Evolutionary conservation across 106 monocot species (phyloP).

Genomic region (Dendrobium chrysotoxum): DNA sequence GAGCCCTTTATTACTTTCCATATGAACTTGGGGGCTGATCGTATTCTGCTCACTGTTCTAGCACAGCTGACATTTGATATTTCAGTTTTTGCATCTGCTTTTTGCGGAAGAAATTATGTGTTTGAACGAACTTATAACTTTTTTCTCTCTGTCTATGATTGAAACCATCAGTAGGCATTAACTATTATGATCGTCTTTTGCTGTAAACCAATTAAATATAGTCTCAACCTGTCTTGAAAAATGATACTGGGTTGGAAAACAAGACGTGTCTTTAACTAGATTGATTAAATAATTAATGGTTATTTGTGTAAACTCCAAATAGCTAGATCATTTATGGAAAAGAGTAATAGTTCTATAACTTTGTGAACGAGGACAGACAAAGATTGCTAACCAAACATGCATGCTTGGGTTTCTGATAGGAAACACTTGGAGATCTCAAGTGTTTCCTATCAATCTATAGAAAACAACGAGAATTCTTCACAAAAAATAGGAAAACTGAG

Average conservation of each 20-base stretch:
- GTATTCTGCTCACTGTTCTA: too few relatives aligned
- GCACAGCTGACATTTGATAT: too few relatives aligned
- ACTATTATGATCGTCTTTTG: background rate
- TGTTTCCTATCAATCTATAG: too few relatives aligned
- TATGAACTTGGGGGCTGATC: too few relatives aligned
- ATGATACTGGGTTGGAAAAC: background rate
- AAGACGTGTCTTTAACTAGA: background rate
- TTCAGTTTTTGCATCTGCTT: too few relatives aligned
- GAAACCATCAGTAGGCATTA: background rate
- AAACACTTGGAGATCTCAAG: too few relatives aligned
- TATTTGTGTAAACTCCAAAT: background rate
- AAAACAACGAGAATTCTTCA: too few relatives aligned
- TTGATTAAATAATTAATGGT: background rate
- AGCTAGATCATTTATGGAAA: background rate
- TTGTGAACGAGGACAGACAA: background rate
- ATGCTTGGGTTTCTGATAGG: background rate
- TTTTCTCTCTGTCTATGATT: background rate
- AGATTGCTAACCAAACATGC: background rate
- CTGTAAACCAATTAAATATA: background rate
- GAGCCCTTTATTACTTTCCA: too few relatives aligned
- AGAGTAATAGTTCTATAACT: background rate
- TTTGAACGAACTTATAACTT: too few relatives aligned
- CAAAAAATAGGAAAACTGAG: too few relatives aligned
- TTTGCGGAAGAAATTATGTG: too few relatives aligned
- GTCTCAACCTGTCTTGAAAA: background rate